Base-by-base conservation (phyloP, 192 early-diverging fungal species). In the Backusella macrospora region DNA sequence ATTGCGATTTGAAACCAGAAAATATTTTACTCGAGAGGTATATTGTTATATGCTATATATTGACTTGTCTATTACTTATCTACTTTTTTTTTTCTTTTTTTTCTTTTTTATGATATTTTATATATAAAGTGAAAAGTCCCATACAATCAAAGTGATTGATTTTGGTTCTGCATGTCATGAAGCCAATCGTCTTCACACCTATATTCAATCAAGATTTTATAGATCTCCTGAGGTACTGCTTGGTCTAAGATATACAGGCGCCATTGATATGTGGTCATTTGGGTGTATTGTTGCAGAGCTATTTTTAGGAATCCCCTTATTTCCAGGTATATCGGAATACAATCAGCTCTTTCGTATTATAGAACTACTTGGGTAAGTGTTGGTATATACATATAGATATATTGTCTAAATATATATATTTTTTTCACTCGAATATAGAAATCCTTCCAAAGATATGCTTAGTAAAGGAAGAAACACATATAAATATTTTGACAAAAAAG, bases 181-280 rank as follows among this genome's bases (percentile, higher is more conserved):
- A 77, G 91, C 92, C 72, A 92, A 96, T 74, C 95, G 94, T 0
- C 90, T 94, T 8, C 97, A 98, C 75, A 97, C 95, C 6, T 99
- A 99, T 82, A 99, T 99, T 68, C 97, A 99, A 78, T 99, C 97
- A 6, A 88, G 98, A 29, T 99, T 98, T 81, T 99, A 99, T 71
- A 87, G 98, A 62, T 92, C 92, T 16, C 97, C 97, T 5, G 98
- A 99, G 81, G 94, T 99, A 12, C 78, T 99, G 8, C 85, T 99
- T 15, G 98, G 97, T 3, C 77, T 97, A 42, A 91, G 94, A 74
- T 97, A 98, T 79, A 93, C 92, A 43, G 89, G 89, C 14, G 89
- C 92, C 39, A 99, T 99, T 64, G 98, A 99, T 76, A 98, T 99
- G 91, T 99, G 98, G 98, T 98, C 96, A 23, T 83, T 98, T 14